Conservation (phyloP, 2,329 filamentous ascomycete genomes). For the Verticillium albo-atrum region DNA sequence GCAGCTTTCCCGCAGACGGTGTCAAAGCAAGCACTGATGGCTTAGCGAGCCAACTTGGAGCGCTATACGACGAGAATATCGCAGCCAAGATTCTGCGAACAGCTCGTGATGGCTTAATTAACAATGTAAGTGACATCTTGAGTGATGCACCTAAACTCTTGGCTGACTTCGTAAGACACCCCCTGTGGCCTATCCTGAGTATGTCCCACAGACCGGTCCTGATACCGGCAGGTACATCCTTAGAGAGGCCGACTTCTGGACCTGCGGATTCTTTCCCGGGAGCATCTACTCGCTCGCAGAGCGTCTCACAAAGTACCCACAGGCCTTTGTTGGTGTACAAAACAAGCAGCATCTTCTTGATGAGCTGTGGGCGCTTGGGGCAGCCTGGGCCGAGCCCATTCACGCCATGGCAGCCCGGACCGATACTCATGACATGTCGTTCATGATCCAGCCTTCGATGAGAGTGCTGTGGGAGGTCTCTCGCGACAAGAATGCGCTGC, state of each 20-base stretch:
- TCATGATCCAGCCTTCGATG: slow-evolving; percentile 46
- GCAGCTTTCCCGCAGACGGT: background rate
- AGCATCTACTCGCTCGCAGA: slow-evolving; percentile 28
- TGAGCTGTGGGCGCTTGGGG: slow-evolving; percentile 18
- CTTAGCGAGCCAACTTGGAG: background rate
- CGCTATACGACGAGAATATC: slow-evolving; percentile 13
- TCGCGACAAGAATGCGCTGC: slow-evolving; percentile 29
- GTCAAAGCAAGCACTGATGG: background rate
- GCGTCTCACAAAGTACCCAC: slow-evolving; percentile 24
- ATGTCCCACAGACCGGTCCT: slow-evolving; percentile 12
- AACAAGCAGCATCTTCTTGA: background rate
- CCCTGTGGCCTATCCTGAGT: slow-evolving; percentile 13
- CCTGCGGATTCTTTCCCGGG: slow-evolving; percentile 34
- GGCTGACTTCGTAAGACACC: slow-evolving; percentile 5
- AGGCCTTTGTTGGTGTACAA: slow-evolving; percentile 8
- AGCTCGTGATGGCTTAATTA: slow-evolving; percentile 4
- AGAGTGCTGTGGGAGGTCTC: slow-evolving; percentile 43
- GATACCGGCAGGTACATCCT: slow-evolving; percentile 12
- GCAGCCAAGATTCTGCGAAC: slow-evolving; percentile 14
- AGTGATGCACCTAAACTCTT: background rate
- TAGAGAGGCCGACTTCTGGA: slow-evolving; percentile 22
- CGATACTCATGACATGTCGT: slow-evolving; percentile 51
- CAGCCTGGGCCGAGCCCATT: slow-evolving; percentile 28
- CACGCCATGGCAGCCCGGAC: slow-evolving; percentile 31
- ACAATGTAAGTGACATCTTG: slow-evolving; percentile 7